Conservation (phyloP, 2,329 filamentous ascomycete genomes). For the Pseudocercospora ulei region DNA sequence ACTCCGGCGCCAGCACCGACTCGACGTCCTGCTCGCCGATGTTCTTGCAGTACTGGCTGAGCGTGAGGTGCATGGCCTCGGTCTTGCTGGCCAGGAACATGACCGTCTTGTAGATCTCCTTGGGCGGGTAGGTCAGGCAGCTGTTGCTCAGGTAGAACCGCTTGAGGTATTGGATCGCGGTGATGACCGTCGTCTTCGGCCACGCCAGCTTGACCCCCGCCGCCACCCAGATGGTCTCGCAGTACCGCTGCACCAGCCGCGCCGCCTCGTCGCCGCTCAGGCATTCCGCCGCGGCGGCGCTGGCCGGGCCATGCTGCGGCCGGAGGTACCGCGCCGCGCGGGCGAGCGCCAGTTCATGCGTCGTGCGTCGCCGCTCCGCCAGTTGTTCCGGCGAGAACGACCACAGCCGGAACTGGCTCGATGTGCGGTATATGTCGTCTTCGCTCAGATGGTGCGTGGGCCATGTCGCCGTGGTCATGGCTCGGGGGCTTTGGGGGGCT, state of each 20-base stretch:
- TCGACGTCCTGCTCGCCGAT: slow-evolving; percentile 49
- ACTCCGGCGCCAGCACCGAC: slow-evolving; percentile 85
- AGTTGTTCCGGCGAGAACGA: slow-evolving; percentile 73
- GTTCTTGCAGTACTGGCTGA: slow-evolving; percentile 48
- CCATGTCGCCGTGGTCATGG: not conserved
- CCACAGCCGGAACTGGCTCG: slow-evolving; percentile 86
- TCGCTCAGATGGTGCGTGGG: slow-evolving; percentile 52
- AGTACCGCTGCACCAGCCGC: slow-evolving; percentile 71
- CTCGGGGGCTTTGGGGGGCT: too few relatives aligned
- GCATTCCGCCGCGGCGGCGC: slow-evolving; percentile 53
- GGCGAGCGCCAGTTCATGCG: slow-evolving; percentile 68
- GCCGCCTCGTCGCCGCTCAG: slow-evolving; percentile 75
- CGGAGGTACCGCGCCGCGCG: slow-evolving; percentile 47
- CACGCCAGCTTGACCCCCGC: slow-evolving; percentile 53
- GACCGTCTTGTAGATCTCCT: slow-evolving; percentile 77
- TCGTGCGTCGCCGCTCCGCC: slow-evolving; percentile 60
- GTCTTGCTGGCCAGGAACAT: slow-evolving; percentile 91
- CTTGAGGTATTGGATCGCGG: slow-evolving; percentile 78
- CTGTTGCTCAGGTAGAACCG: slow-evolving; percentile 95
- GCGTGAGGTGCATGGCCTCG: slow-evolving; percentile 67
- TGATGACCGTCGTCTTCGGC: slow-evolving; percentile 56
- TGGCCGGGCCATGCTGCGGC: slow-evolving; percentile 34
- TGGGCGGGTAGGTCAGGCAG: slow-evolving; percentile 89
- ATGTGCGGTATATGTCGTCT: slow-evolving; percentile 81
- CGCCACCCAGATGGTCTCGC: slow-evolving; percentile 41